Conservation (phyloP, 2,329 filamentous ascomycete species). For the Xenosphaeropsis pyriputrescens region DNA sequence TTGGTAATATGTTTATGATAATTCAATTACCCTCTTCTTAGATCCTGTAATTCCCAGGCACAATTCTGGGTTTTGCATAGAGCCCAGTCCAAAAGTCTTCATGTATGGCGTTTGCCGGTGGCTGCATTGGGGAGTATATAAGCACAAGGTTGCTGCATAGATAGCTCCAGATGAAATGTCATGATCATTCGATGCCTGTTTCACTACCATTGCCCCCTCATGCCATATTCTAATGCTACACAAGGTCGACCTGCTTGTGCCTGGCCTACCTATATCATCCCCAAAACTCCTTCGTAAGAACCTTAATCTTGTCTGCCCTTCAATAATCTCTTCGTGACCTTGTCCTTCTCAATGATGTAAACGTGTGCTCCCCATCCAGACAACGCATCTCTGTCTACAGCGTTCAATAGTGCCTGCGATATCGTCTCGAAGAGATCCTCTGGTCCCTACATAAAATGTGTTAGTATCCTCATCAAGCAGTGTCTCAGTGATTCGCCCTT, state of each 20-base stretch:
- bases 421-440: constrained; percentile 98
- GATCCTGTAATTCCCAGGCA: no score
- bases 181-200: constrained; percentile 8
- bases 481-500: constrained; percentile 20
- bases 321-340: constrained; percentile 96
- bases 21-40: no score
- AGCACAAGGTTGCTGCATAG: no score
- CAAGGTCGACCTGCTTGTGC: constrained; percentile 5
- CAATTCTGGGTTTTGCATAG: no score
- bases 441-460: constrained; percentile 42
- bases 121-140: no score
- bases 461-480: constrained; percentile 1
- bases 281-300: no score
- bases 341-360: constrained; percentile 99
- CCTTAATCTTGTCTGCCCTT: constrained; percentile 88
- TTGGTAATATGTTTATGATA: no score
- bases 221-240: constrained; percentile 14
- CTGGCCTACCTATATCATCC: no score
- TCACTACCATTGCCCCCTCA: constrained; percentile 5
- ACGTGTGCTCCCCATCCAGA: constrained; percentile 98
- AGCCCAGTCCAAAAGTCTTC: no score
- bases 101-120: no score
- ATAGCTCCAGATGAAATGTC: no score
- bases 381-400: constrained; percentile 89
- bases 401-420: constrained; percentile 88